These are phyloP conservation scores for Cocos nucifera DNA, from an alignment of 176 grass and related monocot genomes.

Conservation along the genomic window DNA sequence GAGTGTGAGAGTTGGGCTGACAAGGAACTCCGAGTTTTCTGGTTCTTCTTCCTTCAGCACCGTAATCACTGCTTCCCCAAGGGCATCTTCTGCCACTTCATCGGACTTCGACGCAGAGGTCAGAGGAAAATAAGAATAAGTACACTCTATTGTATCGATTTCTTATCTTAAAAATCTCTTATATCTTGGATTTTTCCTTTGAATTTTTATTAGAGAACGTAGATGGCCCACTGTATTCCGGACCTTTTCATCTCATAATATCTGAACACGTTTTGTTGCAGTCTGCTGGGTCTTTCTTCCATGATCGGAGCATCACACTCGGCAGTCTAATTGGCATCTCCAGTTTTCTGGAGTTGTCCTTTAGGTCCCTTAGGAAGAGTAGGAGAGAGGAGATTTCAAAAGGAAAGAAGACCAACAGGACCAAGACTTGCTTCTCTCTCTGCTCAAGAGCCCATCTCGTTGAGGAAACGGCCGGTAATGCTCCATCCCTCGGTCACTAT, in stretches of 20 bases:
- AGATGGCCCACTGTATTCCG: no score
- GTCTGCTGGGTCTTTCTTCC: conserved; percentile 18
- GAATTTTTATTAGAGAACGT: no score
- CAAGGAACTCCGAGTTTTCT: conserved; percentile 8
- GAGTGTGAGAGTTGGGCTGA: conserved; percentile 9
- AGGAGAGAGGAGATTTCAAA: neutral
- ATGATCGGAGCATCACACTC: conserved; percentile 4
- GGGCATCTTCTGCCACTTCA: conserved; percentile 5
- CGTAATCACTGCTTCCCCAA: neutral
- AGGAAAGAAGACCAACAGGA: neutral
- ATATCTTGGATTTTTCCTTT: no score
- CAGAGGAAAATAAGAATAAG: no score
- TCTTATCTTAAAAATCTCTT: no score
- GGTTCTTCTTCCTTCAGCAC: conserved; percentile 6
- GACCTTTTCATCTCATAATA: no score
- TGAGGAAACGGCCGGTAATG: neutral
- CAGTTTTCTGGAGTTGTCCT: conserved; percentile 10
- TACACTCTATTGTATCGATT: no score
- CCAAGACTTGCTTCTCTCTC: conserved; percentile 5
- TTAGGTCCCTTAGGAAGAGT: conserved; percentile 3
- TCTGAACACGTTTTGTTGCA: neutral
- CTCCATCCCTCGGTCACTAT: conserved; percentile 19
- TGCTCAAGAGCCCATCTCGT: conserved; percentile 9
- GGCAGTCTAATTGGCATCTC: conserved; percentile 25
- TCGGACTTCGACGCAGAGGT: neutral